A percentile compares a stretch with the other conserved stretches of the same genome.
phyloP scores from a whole-genome alignment of 2,329 filamentous ascomycete species.

The Botrytis deweyae region DNA sequence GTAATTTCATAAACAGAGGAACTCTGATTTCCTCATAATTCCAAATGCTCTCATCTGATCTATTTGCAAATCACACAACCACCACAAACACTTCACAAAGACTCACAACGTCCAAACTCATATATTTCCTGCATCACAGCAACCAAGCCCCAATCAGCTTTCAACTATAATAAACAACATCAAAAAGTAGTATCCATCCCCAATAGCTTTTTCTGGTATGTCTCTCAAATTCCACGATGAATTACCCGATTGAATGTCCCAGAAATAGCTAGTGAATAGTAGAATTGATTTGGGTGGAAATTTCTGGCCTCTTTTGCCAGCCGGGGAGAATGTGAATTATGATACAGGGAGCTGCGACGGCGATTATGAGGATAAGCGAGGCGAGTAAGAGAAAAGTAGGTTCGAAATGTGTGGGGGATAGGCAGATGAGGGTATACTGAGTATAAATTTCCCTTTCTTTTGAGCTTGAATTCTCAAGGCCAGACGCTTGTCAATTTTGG shows the following conservation, averaged over 20 bases:
- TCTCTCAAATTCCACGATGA: slow-evolving; percentile 1
- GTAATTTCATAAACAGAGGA: background rate
- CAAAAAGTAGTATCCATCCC: background rate
- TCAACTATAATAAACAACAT: background rate
- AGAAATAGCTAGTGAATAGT: background rate
- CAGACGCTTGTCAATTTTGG: background rate
- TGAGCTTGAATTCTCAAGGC: background rate
- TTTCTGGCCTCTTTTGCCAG: background rate
- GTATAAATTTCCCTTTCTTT: background rate
- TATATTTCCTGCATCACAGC: slow-evolving; percentile 7
- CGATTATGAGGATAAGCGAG: background rate
- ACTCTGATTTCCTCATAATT: background rate
- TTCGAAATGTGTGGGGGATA: background rate
- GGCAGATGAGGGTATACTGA: background rate
- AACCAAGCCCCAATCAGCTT: background rate
- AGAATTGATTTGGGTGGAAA: background rate
- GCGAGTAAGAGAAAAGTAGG: background rate
- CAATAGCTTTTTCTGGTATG: slow-evolving; percentile 6
- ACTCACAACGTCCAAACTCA: background rate
- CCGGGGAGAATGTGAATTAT: background rate
- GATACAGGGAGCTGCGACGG: background rate
- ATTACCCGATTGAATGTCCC: background rate
- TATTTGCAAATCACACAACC: background rate
- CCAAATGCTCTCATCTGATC: background rate
- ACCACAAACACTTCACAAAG: background rate